Conservation (phyloP, 2,329 filamentous ascomycete genomes). For the Exophiala alcalophila region DNA sequence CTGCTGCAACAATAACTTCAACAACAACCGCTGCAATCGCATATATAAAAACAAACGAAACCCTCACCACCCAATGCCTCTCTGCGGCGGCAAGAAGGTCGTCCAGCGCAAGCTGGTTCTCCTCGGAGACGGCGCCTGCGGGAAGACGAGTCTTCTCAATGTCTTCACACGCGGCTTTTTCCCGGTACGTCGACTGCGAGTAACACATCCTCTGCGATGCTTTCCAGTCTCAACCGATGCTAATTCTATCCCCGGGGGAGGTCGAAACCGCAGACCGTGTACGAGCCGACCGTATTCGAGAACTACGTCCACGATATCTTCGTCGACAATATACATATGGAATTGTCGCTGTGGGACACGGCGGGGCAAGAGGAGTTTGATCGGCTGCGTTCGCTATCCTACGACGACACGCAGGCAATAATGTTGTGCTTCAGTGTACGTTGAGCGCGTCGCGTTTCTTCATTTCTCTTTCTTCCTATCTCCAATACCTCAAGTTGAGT, state of each 20-base stretch:
- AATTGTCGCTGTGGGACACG: conserved; percentile 96
- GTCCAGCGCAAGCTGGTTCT: conserved; percentile 96
- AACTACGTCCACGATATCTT: conserved; percentile 99
- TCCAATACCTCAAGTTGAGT: too few relatives aligned
- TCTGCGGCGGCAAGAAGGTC: conserved; percentile 74
- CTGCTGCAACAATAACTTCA: too few relatives aligned
- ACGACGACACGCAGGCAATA: conserved; percentile 96
- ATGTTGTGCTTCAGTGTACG: conserved; percentile 93
- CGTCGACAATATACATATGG: conserved; percentile 94
- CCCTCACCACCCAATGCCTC: conserved; percentile 39
- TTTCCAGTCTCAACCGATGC: too few relatives aligned
- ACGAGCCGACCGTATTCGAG: conserved; percentile 53
- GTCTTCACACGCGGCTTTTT: conserved; percentile 95
- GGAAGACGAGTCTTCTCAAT: conserved; percentile 91
- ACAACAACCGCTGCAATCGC: too few relatives aligned
- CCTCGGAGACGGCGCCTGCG: conserved; percentile 58
- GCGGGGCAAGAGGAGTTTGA: conserved; percentile 99
- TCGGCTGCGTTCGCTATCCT: conserved; percentile 87
- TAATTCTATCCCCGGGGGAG: too few relatives aligned
- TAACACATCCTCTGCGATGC: too few relatives aligned
- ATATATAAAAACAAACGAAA: too few relatives aligned
- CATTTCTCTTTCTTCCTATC: too few relatives aligned
- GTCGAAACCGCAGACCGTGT: conserved; percentile 26
- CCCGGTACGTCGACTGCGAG: conserved; percentile 58
- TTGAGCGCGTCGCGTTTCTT: not conserved